Evolutionary conservation across 192 early-diverging fungal genomes (phyloP), one percentile per base, ranked within the genome.

Genomic region (Allomyces macrogynus): DNA sequence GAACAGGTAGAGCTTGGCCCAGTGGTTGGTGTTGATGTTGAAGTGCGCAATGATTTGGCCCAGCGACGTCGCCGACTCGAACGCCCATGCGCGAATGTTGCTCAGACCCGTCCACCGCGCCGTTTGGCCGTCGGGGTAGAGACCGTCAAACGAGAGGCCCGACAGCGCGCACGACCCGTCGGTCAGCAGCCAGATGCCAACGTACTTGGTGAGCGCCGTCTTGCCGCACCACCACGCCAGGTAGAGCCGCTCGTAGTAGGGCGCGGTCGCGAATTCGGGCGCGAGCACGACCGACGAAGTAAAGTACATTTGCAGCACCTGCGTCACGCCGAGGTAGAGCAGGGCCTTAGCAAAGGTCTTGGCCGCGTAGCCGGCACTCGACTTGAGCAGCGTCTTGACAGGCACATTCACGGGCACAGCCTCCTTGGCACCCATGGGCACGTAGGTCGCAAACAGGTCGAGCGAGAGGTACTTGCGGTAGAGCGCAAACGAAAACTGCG

Each of bases 1-100:
- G 61, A 80, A 85, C 9, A 85, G 64, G 61, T 85, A 85, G 22
- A 77, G 67, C 70, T 83, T 83, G 62, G 75, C 71, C 83, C 82
- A 85, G 8, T 70, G 66, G 65, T 85, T 85, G 62, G 83, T 85
- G 67, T 85, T 84, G 66, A 80, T 79, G 67, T 85, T 85, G 74
- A 84, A 85, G 9, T 77, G 72, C 16, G 16, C 62, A 65, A 85
- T 70, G n/a, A 83, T 74, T 32, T 82, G 69, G 24, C 67, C 72
- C 61, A 82, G 67, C 1, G 75, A 76, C 10, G 77, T 80, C 10
- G 80, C 80, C 26, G 73, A 68, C 54, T 81, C 80, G 60, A 78
- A 84, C 25, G 69, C 20, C 54, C 14, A 26, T 23, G 71, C 67
- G 64, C 73, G 68, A 23, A 79, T 70, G 69, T 85, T 85, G 23